Evolutionary conservation across 2,329 filamentous ascomycete genomes (phyloP), one percentile per base, ranked within the genome.

Genomic region (Trichophyton mentagrophytes): DNA sequence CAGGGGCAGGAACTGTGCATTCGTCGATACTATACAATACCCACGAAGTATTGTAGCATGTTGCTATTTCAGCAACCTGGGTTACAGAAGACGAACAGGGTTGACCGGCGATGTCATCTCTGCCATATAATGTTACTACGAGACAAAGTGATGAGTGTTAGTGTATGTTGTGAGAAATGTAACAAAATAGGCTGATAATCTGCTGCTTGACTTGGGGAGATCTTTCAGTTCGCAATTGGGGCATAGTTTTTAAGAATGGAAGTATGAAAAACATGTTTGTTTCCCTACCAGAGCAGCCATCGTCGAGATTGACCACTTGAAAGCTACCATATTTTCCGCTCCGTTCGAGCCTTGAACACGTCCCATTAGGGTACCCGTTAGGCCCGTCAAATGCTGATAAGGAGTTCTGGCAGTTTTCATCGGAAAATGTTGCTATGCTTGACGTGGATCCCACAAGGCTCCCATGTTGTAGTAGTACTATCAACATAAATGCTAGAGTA

Each of bases 351-450:
- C 9, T 49, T 30, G 57, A 15, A 20, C 42, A 59, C 13, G 40
- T 49, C 33, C 57, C 57, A 17, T 59, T 49, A 13, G 57, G 57
- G 46, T 33, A 59, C 20, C 57, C 57, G 36, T 59, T 59, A n/a
- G 57, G 57, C n/a, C 57, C 57, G 7, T 59, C 57, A 17, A 59
- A 46, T 13, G 42, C 51, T 33, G 25, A n/a, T 5, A n/a, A 27
- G 22, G 42, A 36, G 7, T 51, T 11, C 25, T 49, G 22, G 9
- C 57, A 59, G 0, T 22, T 59, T 13, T 33, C 17, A 25, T 59
- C 57, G 15, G 42, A 33, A 42, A 59, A 59, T 2, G 42, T 59
- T 13, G 57, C 13, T 2, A 59, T 59, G 27, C 11, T 59, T 22
- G 42, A 59, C 25, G 40, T 15, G 13, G 57, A n/a, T 13, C 9